Evolutionary conservation across 129 eudicot species (phyloP).

Genomic region (Oenanthe sinensis): DNA sequence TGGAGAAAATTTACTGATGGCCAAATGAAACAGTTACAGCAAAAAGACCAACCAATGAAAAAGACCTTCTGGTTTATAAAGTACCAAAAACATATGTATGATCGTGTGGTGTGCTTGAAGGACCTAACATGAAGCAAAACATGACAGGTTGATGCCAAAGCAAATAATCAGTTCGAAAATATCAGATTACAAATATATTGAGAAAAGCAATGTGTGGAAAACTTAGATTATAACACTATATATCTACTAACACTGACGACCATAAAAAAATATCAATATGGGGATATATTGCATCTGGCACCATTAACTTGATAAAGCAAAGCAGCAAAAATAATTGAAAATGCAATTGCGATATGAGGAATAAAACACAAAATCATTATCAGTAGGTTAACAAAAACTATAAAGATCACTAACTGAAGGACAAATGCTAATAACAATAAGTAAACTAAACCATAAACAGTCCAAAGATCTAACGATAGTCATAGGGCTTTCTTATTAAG

Average conservation of each 20-base stretch:
- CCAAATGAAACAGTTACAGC: background rate
- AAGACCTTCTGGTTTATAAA: background rate
- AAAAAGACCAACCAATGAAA: background rate
- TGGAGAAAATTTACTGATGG: background rate
- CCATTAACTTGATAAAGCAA: background rate
- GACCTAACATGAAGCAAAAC: background rate
- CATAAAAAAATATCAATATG: background rate
- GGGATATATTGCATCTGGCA: background rate
- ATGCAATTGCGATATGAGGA: background rate
- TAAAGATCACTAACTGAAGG: background rate
- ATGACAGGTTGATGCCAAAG: background rate
- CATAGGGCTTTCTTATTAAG: background rate
- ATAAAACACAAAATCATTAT: background rate
- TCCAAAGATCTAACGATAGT: background rate
- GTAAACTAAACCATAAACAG: background rate
- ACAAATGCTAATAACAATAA: background rate
- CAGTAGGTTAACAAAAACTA: background rate
- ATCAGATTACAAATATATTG: too few species aligned
- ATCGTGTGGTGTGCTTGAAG: background rate
- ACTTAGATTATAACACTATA: background rate
- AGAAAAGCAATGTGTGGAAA: background rate
- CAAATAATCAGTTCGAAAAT: background rate
- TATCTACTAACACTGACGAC: background rate
- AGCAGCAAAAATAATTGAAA: background rate
- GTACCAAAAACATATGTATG: background rate